These are phyloP conservation scores for Penicillium hordei DNA, from an alignment of 2,329 filamentous ascomycete genomes.

Conservation along the genomic window DNA sequence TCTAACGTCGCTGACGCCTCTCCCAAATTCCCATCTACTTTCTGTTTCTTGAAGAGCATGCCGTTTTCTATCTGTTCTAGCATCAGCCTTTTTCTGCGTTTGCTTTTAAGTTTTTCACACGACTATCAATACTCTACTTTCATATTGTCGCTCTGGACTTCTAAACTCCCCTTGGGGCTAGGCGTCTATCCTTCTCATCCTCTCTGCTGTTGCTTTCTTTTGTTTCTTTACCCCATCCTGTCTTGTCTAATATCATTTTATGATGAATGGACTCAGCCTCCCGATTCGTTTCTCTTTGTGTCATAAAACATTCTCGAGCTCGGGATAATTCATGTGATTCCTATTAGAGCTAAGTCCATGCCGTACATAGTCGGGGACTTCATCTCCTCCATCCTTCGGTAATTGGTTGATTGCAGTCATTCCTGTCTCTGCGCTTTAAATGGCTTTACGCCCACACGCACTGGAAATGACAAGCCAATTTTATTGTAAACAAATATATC, in stretches of 20 bases:
- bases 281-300: constrained; percentile 21
- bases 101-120: constrained; percentile 15
- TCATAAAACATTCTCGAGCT: constrained; percentile 20
- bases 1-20: constrained; percentile 28
- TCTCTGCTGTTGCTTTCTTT: constrained; percentile 11
- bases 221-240: constrained; percentile 15
- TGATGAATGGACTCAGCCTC: constrained; percentile 25
- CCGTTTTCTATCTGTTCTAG: constrained; percentile 25
- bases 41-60: constrained; percentile 28
- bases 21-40: constrained; percentile 24
- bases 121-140: constrained; percentile 23
- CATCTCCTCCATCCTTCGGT: neutral
- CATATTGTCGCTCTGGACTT: constrained; percentile 3
- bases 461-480: neutral
- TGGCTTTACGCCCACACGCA: neutral
- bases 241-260: constrained; percentile 29
- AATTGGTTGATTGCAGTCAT: neutral
- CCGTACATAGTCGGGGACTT: neutral
- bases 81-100: constrained; percentile 28
- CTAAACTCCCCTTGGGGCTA: neutral
- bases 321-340: constrained; percentile 16
- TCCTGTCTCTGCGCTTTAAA: neutral
- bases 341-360: neutral
- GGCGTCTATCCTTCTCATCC: neutral
- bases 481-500: neutral